phyloP scores from a whole-genome alignment of 2,329 filamentous ascomycete genomes.

The Neobulgaria alba region DNA sequence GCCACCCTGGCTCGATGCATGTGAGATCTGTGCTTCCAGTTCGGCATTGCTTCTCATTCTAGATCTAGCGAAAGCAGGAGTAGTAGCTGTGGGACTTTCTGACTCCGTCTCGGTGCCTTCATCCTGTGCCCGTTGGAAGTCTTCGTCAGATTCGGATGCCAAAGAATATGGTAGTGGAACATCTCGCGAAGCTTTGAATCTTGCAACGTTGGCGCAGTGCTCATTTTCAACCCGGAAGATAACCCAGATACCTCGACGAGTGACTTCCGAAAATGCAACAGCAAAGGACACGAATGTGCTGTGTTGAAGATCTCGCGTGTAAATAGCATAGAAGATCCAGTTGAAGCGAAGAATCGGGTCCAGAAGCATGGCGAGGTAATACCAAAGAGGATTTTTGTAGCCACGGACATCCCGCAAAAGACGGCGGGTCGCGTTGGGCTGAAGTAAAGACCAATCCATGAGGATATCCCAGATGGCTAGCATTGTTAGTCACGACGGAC shows the following conservation, averaged over 20 bases:
- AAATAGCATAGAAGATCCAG: conserved; percentile 88
- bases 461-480: conserved; percentile 81
- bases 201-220: conserved; percentile 83
- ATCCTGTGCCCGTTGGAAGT: conserved; percentile 3
- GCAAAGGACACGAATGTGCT: conserved; percentile 74
- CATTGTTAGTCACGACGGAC: conserved; percentile 1
- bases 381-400: conserved; percentile 70
- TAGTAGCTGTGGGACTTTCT: conserved; percentile 9
- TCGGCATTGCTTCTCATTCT: conserved; percentile 16
- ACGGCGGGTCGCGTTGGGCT: conserved; percentile 58
- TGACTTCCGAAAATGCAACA: conserved; percentile 69
- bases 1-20: neutral
- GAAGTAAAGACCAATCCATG: conserved; percentile 93
- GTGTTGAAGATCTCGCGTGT: conserved; percentile 70
- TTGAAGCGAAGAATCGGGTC: conserved; percentile 84
- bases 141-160: conserved; percentile 13
- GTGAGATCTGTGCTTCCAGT: conserved; percentile 16
- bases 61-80: conserved; percentile 11
- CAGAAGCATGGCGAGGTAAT: conserved; percentile 75
- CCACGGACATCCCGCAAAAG: conserved; percentile 71
- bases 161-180: conserved; percentile 69
- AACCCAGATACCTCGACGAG: conserved; percentile 83
- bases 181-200: conserved; percentile 84
- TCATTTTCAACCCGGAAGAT: conserved; percentile 96
- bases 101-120: neutral